A percentile compares a stretch with the other conserved stretches of the same genome.
Evolutionary conservation across 2,329 filamentous ascomycete genomes (phyloP).

Genomic region (Phyllachora maydis): DNA sequence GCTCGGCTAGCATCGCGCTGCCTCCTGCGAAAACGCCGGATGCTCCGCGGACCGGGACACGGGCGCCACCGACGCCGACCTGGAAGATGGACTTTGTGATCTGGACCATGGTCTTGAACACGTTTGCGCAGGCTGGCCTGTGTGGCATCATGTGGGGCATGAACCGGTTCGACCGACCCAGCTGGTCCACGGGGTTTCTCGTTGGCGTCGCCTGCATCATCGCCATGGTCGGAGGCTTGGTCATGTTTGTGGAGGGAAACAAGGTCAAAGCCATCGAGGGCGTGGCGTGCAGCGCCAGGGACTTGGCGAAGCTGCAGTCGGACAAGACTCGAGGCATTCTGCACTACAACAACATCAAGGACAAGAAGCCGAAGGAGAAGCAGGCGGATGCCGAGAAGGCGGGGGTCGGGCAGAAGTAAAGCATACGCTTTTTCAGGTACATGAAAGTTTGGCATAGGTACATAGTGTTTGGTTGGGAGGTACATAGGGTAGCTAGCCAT

Average conservation of each 20-base stretch:
- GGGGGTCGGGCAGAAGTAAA: too few relatives aligned
- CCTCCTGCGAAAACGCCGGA: conserved; percentile 43
- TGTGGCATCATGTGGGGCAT: conserved; percentile 70
- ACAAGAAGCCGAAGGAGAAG: conserved; percentile 24
- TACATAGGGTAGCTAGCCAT: too few relatives aligned
- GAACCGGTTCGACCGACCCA: conserved; percentile 52
- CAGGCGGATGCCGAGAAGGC: conserved; percentile 10
- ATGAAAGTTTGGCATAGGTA: too few relatives aligned
- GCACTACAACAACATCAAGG: conserved; percentile 36
- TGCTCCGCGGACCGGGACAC: conserved; percentile 48
- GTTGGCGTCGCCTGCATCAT: conserved; percentile 54
- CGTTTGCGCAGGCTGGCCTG: conserved; percentile 52
- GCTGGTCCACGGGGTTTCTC: conserved; percentile 63
- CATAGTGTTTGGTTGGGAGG: too few relatives aligned
- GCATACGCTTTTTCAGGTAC: too few relatives aligned
- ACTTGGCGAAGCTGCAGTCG: conserved; percentile 23
- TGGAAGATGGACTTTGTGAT: conserved; percentile 71
- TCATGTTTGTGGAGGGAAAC: conserved; percentile 53
- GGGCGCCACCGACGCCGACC: conserved; percentile 41
- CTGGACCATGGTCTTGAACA: conserved; percentile 63
- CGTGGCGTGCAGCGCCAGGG: conserved; percentile 37
- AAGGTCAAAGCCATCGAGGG: conserved; percentile 53
- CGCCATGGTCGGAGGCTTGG: conserved; percentile 44
- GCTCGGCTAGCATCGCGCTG: conserved; percentile 32
- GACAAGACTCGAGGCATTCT: conserved; percentile 33